Evolutionary conservation across 805 yeast genomes (phyloP).

Genomic region (Saccharomycopsis sp.): DNA sequence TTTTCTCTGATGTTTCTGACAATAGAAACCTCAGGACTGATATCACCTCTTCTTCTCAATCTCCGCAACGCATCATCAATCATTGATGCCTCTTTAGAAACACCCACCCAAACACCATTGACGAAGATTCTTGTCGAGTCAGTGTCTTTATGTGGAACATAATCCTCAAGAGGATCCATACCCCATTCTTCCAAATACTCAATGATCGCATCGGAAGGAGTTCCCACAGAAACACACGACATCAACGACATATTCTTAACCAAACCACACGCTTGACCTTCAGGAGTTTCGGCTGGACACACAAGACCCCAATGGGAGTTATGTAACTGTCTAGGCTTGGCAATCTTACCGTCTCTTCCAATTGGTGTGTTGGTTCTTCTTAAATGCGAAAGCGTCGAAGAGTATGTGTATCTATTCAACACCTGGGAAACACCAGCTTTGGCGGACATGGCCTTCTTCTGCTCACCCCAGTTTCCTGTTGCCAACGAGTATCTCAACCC

Average conservation of each 20-base stretch:
- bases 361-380: conserved; percentile 99
- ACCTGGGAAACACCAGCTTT: conserved; percentile 99
- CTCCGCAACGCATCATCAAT: conserved; percentile 86
- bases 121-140: conserved; percentile 92
- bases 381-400: conserved; percentile 97
- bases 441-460: conserved; percentile 97
- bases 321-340: conserved; percentile 98
- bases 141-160: conserved; percentile 85
- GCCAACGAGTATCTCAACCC: conserved; percentile 97
- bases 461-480: conserved; percentile 99
- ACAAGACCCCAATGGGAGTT: conserved; percentile 99
- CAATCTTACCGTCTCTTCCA: conserved; percentile 98
- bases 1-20: conserved; percentile 95
- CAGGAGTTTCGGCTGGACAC: conserved; percentile 99
- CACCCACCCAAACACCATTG: conserved; percentile 99
- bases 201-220: conserved; percentile 91
- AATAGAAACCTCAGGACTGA: conserved; percentile 92
- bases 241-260: conserved; percentile 93
- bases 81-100: conserved; percentile 92
- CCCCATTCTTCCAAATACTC: conserved; percentile 98
- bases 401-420: conserved; percentile 92
- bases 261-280: conserved; percentile 99
- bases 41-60: conserved; percentile 91
- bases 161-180: conserved; percentile 95
- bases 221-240: conserved; percentile 97